These are phyloP conservation scores for Penicillium lividum DNA, from an alignment of 495 filamentous ascomycete species.

Conservation along the genomic window DNA sequence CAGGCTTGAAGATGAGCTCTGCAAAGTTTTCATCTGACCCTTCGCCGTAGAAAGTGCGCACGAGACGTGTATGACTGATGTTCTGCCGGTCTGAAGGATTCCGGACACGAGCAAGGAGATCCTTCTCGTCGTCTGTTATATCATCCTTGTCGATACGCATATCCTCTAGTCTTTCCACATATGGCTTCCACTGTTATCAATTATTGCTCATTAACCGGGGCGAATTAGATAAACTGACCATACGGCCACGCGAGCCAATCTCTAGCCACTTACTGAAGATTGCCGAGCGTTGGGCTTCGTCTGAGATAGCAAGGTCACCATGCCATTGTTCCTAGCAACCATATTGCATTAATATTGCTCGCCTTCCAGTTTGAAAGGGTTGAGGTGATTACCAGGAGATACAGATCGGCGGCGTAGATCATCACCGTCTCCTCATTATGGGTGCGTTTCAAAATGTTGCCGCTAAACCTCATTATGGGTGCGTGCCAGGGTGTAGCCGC, in stretches of 20 bases:
- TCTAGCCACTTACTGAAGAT: conserved; percentile 1
- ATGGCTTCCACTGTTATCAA: neutral
- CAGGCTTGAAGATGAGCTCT: neutral
- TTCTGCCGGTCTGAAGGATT: neutral
- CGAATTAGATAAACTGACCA: neutral
- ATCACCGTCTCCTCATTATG: neutral
- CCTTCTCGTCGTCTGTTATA: neutral
- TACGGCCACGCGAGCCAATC: neutral
- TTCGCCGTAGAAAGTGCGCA: conserved; percentile 1
- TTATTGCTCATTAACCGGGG: neutral
- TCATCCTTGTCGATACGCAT: neutral
- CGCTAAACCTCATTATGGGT: neutral
- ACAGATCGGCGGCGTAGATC: neutral
- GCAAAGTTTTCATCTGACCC: neutral
- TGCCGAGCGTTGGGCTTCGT: neutral
- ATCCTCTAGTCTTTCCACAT: neutral
- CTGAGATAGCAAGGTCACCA: neutral
- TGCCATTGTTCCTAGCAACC: conserved; percentile 1
- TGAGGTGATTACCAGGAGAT: neutral
- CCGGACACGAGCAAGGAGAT: neutral
- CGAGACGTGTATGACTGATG: neutral
- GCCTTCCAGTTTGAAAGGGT: neutral
- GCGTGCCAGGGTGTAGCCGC: neutral
- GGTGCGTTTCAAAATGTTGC: neutral
- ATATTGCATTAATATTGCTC: neutral